phyloP scores from a whole-genome alignment of 129 eudicot genomes.

The Deinandra increscens region DNA sequence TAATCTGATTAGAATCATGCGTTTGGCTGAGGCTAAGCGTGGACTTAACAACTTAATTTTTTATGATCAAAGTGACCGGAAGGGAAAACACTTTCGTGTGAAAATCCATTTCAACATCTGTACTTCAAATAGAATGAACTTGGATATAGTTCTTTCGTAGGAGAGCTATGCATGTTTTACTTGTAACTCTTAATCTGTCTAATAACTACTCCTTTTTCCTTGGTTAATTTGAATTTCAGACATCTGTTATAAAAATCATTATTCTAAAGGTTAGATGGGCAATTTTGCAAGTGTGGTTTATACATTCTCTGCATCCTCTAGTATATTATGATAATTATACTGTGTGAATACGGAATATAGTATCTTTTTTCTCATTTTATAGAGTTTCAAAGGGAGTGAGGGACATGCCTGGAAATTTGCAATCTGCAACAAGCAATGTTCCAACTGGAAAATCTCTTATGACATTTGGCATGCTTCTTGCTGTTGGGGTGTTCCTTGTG shows the following conservation, averaged over 20 bases:
- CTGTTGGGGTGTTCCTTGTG: conserved; percentile 80
- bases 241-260: background rate
- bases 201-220: background rate
- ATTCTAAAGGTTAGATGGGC: conserved; percentile 5
- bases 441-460: conserved; percentile 72
- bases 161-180: conserved; percentile 14
- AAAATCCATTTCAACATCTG: background rate
- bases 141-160: background rate
- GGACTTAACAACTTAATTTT: background rate
- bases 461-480: conserved; percentile 74
- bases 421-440: conserved; percentile 75
- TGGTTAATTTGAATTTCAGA: background rate
- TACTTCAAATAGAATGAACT: background rate
- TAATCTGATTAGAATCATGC: background rate
- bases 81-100: conserved; percentile 2
- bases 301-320: conserved; percentile 7
- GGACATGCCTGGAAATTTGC: conserved; percentile 77
- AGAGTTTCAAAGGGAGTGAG: conserved; percentile 91
- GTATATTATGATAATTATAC: conserved; percentile 4
- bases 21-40: background rate
- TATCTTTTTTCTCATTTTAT: conserved; percentile 9
- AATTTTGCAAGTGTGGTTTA: background rate
- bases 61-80: background rate
- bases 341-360: background rate
- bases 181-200: background rate